Conservation (phyloP, 352 stramenopile species). For the Pythium angustatum region DNA sequence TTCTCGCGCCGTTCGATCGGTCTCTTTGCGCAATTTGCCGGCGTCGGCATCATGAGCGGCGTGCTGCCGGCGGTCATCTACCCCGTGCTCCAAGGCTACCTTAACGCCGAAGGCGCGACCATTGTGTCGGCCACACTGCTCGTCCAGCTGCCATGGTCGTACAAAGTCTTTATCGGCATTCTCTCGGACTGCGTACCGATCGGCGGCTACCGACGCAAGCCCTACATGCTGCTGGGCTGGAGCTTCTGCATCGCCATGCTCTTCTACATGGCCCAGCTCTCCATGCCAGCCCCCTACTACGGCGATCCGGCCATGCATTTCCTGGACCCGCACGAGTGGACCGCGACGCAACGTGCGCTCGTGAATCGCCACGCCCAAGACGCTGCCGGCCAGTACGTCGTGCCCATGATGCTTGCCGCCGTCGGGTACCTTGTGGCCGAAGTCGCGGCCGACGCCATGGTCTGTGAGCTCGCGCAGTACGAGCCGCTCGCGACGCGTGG, state of each 20-base stretch:
- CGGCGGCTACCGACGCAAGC: slow-evolving; percentile 27
- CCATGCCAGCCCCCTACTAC: slow-evolving; percentile 26
- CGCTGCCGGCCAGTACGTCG: slow-evolving; percentile 47
- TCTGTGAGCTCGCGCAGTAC: slow-evolving; percentile 61
- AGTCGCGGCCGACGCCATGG: slow-evolving; percentile 57
- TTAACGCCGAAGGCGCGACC: slow-evolving; percentile 30
- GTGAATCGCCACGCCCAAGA: slow-evolving; percentile 26
- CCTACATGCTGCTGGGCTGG: slow-evolving; percentile 32
- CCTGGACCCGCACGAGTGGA: slow-evolving; percentile 8
- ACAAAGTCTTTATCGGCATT: slow-evolving; percentile 27
- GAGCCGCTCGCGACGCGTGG: slow-evolving; percentile 51
- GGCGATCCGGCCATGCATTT: slow-evolving; percentile 19
- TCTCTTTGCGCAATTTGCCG: slow-evolving; percentile 21
- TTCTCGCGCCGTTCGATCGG: too few relatives aligned
- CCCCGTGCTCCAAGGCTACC: slow-evolving; percentile 31
- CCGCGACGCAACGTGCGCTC: slow-evolving; percentile 3
- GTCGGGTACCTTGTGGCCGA: slow-evolving; percentile 68
- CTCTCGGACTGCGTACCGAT: slow-evolving; percentile 29
- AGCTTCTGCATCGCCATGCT: slow-evolving; percentile 20
- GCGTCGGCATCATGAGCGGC: slow-evolving; percentile 19
- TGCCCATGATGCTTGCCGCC: slow-evolving; percentile 72
- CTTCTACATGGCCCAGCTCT: slow-evolving; percentile 22
- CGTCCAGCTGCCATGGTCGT: slow-evolving; percentile 19
- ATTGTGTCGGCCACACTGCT: slow-evolving; percentile 27
- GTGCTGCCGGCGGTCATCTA: slow-evolving; percentile 21